phyloP scores from a whole-genome alignment of 2,329 filamentous ascomycete genomes.

The Colletotrichum australisinense region DNA sequence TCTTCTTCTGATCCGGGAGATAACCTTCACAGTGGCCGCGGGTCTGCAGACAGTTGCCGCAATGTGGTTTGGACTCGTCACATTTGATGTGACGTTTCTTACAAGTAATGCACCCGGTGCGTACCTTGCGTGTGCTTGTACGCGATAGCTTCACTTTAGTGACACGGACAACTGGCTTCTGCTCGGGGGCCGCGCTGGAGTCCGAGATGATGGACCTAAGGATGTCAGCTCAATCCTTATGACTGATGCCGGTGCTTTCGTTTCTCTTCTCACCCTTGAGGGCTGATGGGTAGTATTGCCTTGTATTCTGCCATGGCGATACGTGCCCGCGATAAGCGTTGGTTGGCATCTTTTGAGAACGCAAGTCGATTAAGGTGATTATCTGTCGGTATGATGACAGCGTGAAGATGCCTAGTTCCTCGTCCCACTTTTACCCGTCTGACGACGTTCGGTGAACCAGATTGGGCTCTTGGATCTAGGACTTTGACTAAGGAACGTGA shows the following conservation, averaged over 20 bases:
- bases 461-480: too few relatives aligned
- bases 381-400: neutral
- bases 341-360: neutral
- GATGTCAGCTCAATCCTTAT: neutral
- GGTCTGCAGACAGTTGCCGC: constrained; percentile 34
- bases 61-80: constrained; percentile 37
- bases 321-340: neutral
- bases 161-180: neutral
- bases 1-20: constrained; percentile 24
- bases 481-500: too few relatives aligned
- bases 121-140: constrained; percentile 35
- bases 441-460: neutral
- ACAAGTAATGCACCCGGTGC: constrained; percentile 37
- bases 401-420: neutral
- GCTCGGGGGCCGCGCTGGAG: neutral
- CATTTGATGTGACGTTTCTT: constrained; percentile 38
- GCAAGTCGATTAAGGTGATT: too few relatives aligned
- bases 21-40: constrained; percentile 37
- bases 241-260: neutral
- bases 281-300: neutral
- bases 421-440: neutral
- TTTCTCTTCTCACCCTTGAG: neutral
- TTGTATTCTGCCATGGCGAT: neutral
- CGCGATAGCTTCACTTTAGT: constrained; percentile 31
- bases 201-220: neutral